These are phyloP conservation scores for Pinus albicaulis DNA, from an alignment of 75 land plant species.

Conservation along the genomic window DNA sequence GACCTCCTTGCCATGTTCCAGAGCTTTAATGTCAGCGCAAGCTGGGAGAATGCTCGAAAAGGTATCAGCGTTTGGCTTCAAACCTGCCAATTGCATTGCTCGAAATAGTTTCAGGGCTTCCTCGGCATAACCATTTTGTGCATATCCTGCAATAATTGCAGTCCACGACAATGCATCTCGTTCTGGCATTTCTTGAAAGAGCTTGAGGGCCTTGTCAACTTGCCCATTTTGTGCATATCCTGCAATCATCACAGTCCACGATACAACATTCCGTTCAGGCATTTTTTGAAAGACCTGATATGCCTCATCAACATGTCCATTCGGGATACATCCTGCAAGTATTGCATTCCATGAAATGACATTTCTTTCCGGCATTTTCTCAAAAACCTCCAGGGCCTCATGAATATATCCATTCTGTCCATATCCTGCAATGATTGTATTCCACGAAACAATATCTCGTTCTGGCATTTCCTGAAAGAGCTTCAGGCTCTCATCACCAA, in stretches of 20 bases:
- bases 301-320: slow-evolving; percentile 1
- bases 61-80: no score
- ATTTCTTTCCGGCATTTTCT: background rate
- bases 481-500: background rate
- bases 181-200: no score
- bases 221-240: no score
- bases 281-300: background rate
- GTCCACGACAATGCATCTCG: no score
- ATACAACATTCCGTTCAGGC: no score
- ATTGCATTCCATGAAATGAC: slow-evolving; percentile 5
- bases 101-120: background rate
- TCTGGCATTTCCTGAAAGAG: background rate
- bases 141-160: no score
- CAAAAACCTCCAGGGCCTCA: slow-evolving; percentile 2
- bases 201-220: no score
- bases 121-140: no score
- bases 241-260: no score
- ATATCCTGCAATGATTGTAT: background rate
- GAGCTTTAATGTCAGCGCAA: no score
- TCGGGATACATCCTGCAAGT: background rate
- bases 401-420: background rate
- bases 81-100: background rate
- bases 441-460: slow-evolving; percentile 10
- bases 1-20: no score
- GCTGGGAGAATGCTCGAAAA: no score